These are phyloP conservation scores for Fonsecaea nubica DNA, from an alignment of 2,329 filamentous ascomycete species.

Conservation along the genomic window DNA sequence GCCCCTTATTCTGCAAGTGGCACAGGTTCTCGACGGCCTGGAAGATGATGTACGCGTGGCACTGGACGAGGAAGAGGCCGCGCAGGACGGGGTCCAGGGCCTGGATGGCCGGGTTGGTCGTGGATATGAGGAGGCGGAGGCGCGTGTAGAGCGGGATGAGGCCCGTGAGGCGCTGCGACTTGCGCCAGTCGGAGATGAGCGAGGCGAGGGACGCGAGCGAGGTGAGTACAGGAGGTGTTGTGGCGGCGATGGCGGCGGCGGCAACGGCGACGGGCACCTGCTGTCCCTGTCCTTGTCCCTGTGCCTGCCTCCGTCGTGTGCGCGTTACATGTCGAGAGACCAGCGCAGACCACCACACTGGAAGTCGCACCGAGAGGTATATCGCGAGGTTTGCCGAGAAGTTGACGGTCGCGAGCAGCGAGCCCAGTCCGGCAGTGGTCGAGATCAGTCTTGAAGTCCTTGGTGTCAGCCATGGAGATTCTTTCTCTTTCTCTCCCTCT, in stretches of 20 bases:
- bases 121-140: slow-evolving; percentile 66
- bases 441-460: slow-evolving; percentile 62
- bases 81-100: slow-evolving; percentile 53
- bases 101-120: slow-evolving; percentile 27
- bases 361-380: slow-evolving; percentile 58
- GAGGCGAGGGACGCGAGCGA: slow-evolving; percentile 57
- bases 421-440: slow-evolving; percentile 72
- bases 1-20: slow-evolving; percentile 75
- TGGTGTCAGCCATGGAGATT: not conserved
- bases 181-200: slow-evolving; percentile 57
- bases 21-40: slow-evolving; percentile 83
- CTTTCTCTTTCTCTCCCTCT: too few relatives aligned
- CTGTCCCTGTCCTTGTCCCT: too few relatives aligned
- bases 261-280: too few relatives aligned
- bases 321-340: not conserved
- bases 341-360: slow-evolving; percentile 45
- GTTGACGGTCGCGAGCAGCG: slow-evolving; percentile 70
- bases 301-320: not conserved
- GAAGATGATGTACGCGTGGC: slow-evolving; percentile 70
- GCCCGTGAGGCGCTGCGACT: slow-evolving; percentile 63
- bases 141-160: slow-evolving; percentile 78
- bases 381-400: slow-evolving; percentile 69
- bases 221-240: slow-evolving; percentile 53
- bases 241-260: slow-evolving; percentile 49
- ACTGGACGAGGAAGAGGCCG: slow-evolving; percentile 69